Base-by-base conservation (phyloP, 2,329 filamentous ascomycete species). In the Calonectria hawksworthii region DNA sequence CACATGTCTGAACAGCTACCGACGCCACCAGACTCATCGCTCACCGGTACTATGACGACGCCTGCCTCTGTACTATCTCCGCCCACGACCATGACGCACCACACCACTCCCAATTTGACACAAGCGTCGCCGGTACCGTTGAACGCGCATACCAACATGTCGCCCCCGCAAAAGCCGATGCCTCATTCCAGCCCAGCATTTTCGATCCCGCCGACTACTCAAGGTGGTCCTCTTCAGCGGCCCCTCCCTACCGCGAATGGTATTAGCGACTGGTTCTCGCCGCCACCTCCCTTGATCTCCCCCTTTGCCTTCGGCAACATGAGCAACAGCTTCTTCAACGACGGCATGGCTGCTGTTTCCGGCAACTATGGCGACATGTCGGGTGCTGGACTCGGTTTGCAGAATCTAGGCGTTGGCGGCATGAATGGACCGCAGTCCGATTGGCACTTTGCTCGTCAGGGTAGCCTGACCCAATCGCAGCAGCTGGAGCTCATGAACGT, bases 401-500 rank as follows among this genome's bases (percentile, higher is more conserved):
- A 84, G 66, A 81, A 80, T 51, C 74, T 84, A 21, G 75, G 80
- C 21, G 77, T 78, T 14, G 82, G 79, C 21, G 77, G 81, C 61
- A 74, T 78, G 4, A 69, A 74, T 9, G 72, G 77, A 36, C 78
- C 81, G 18, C 82, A 84, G 38, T 80, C 83, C 52, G 80, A 79
- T 56, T 86, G 83, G 74, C 81, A 84, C 4, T 84, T 86, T 32
- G 90, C 90, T 82, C 90, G 89, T 74, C 92, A 92, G 80, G 95
- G 92, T 77, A 94, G 90, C 74, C 87, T 98, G 38, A 96, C 93
- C 74, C 93, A 96, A 76, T 91, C 95, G 81, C 95, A 98, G 84
- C 95, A 97, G 84, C 86, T 93, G 76, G 94, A 98, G 86, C 87
- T 98, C 47, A 95, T 98, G 94, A 92, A 93, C 70, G 92, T 93